A percentile compares a stretch with the other conserved stretches of the same genome.
Conservation (phyloP, 2,329 filamentous ascomycete species). For the Pyricularia grisea region DNA sequence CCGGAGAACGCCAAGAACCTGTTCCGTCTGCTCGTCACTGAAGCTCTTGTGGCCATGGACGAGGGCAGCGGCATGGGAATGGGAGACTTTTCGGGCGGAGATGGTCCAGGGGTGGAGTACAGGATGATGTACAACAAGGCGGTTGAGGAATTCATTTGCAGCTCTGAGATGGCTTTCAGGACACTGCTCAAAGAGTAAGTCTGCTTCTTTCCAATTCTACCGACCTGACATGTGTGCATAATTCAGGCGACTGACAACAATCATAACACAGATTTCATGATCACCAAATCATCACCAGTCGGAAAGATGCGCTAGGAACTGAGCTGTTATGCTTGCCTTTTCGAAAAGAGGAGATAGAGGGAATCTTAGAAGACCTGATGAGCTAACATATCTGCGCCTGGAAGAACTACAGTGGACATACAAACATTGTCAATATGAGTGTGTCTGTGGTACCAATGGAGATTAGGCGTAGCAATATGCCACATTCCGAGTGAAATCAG, state of each 20-base stretch:
- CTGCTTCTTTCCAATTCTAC: neutral
- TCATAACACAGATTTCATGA: conserved; percentile 64
- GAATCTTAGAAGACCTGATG: conserved; percentile 68
- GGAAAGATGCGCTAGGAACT: conserved; percentile 75
- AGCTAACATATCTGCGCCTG: conserved; percentile 17
- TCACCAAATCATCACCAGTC: conserved; percentile 91
- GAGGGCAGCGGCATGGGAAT: conserved; percentile 41
- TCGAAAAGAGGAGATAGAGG: conserved; percentile 78
- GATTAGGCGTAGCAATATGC: too few species aligned
- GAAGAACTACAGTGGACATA: neutral
- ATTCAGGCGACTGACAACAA: conserved; percentile 16
- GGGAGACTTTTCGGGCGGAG: conserved; percentile 27
- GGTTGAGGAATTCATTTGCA: conserved; percentile 93
- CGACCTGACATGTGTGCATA: neutral
- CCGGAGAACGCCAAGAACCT: conserved; percentile 87
- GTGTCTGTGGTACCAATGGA: neutral
- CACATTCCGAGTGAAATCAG: too few species aligned
- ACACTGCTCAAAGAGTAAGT: conserved; percentile 84
- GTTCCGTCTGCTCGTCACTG: conserved; percentile 75
- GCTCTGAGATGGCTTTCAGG: conserved; percentile 90
- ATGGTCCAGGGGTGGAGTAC: conserved; percentile 74
- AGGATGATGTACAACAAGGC: conserved; percentile 89
- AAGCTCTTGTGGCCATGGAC: conserved; percentile 65
- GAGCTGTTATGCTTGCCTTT: conserved; percentile 83
- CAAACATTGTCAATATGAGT: neutral